These are phyloP conservation scores for Botrytis hyacinthi DNA, from an alignment of 2,329 filamentous ascomycete species.

Conservation along the genomic window DNA sequence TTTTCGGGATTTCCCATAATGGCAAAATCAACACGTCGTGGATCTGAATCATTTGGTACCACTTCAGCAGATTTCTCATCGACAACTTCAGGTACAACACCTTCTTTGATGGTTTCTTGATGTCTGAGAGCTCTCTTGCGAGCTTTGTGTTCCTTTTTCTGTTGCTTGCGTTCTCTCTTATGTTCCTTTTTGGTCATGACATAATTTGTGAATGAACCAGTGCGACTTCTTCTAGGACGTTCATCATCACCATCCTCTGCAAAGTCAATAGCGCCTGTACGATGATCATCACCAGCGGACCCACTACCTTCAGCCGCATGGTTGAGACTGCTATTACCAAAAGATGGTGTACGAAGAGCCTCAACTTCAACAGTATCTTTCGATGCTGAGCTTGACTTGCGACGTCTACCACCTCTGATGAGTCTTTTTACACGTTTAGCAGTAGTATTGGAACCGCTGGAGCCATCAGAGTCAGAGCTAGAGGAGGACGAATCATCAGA, in stretches of 20 bases:
- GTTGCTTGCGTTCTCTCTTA: slow-evolving; percentile 43
- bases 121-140: slow-evolving; percentile 30
- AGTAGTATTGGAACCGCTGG: slow-evolving; percentile 67
- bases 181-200: slow-evolving; percentile 37
- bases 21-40: slow-evolving; percentile 60
- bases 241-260: slow-evolving; percentile 55
- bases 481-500: slow-evolving; percentile 54
- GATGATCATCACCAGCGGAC: slow-evolving; percentile 33
- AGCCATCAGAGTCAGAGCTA: slow-evolving; percentile 66
- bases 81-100: slow-evolving; percentile 20
- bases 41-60: slow-evolving; percentile 39
- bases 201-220: slow-evolving; percentile 31
- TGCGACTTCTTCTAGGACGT: slow-evolving; percentile 36
- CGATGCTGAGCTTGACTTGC: slow-evolving; percentile 73
- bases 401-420: slow-evolving; percentile 60
- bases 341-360: slow-evolving; percentile 46
- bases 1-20: slow-evolving; percentile 38
- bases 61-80: slow-evolving; percentile 28
- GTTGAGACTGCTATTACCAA: slow-evolving; percentile 34
- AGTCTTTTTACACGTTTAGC: slow-evolving; percentile 74
- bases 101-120: slow-evolving; percentile 30
- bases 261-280: slow-evolving; percentile 44
- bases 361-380: slow-evolving; percentile 50
- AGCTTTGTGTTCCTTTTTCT: slow-evolving; percentile 37
- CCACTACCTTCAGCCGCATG: slow-evolving; percentile 28